Conservation (phyloP, 768 basidiomycete genomes). For the Lactarius tabidus region DNA sequence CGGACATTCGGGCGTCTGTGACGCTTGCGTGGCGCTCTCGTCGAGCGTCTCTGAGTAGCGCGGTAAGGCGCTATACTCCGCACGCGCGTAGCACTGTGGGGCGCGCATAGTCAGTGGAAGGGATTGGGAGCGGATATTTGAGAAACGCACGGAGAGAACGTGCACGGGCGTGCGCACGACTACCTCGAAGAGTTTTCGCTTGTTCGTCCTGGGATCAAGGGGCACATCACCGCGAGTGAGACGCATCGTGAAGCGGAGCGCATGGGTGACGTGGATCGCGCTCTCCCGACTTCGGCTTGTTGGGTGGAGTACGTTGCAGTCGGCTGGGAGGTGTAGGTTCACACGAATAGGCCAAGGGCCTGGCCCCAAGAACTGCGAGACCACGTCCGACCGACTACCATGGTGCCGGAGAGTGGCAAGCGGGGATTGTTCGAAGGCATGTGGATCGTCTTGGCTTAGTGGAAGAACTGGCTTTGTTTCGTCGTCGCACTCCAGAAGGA, state of each 20-base stretch:
- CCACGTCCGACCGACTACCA: conserved; percentile 52
- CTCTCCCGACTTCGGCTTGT: conserved; percentile 76
- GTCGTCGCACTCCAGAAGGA: conserved; percentile 56
- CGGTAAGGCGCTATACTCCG: conserved; percentile 11
- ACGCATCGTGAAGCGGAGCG: conserved; percentile 75
- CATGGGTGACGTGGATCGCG: conserved; percentile 71
- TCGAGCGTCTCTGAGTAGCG: conserved; percentile 20
- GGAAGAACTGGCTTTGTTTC: conserved; percentile 68
- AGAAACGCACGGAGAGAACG: conserved; percentile 73
- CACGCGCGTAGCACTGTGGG: conserved; percentile 16
- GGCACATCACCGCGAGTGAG: conserved; percentile 78
- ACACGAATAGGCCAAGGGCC: conserved; percentile 87
- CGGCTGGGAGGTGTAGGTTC: conserved; percentile 61
- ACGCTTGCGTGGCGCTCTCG: not conserved
- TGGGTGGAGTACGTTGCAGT: conserved; percentile 59
- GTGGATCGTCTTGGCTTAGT: conserved; percentile 62
- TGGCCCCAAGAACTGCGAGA: conserved; percentile 61
- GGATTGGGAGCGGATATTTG: not conserved
- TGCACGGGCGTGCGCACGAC: conserved; percentile 81
- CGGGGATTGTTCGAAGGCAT: conserved; percentile 64
- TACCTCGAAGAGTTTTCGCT: conserved; percentile 82
- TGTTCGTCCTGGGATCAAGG: conserved; percentile 61
- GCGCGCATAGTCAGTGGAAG: not conserved
- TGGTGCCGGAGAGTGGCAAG: conserved; percentile 47
- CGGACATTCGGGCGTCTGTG: conserved; percentile 2